A percentile compares a stretch with the other conserved stretches of the same genome.
phyloP scores from a whole-genome alignment of 441 rosid genomes.

The Gossypium gossypioides region DNA sequence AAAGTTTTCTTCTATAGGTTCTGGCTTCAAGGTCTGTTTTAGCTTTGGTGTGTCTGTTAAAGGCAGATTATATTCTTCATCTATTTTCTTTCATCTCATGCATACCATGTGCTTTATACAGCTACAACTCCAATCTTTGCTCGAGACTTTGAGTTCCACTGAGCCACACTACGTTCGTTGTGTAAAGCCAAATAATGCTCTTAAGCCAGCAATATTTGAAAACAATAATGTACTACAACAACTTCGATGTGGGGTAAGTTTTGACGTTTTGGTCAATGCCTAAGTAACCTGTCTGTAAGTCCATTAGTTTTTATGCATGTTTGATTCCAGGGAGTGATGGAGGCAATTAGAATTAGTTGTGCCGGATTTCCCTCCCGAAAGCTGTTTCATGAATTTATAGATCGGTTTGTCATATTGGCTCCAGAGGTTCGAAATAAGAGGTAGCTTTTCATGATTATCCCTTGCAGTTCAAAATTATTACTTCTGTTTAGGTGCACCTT shows the following conservation, averaged over 20 bases:
- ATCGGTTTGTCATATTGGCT: constrained; percentile 58
- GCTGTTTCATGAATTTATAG: constrained; percentile 56
- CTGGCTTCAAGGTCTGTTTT: constrained; percentile 74
- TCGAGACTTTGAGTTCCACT: constrained; percentile 79
- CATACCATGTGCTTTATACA: constrained; percentile 27
- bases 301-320: constrained; percentile 11
- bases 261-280: constrained; percentile 18
- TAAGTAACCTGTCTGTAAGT: not conserved
- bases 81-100: constrained; percentile 4
- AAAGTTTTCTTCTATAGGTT: constrained; percentile 89
- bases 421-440: constrained; percentile 44
- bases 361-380: constrained; percentile 95
- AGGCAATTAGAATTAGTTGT: constrained; percentile 97
- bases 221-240: constrained; percentile 71
- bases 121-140: constrained; percentile 94
- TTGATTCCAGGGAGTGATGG: constrained; percentile 79
- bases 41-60: constrained; percentile 5
- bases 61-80: constrained; percentile 15
- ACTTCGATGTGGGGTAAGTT: constrained; percentile 90
- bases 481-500: not conserved
- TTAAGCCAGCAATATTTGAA: constrained; percentile 83
- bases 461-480: constrained; percentile 1
- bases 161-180: constrained; percentile 93
- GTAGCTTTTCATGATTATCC: constrained; percentile 31
- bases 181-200: constrained; percentile 85